Evolutionary conservation across 495 filamentous ascomycete genomes (phyloP), one percentile per base, ranked within the genome.

Genomic region (Aspergillus homomorphus): DNA sequence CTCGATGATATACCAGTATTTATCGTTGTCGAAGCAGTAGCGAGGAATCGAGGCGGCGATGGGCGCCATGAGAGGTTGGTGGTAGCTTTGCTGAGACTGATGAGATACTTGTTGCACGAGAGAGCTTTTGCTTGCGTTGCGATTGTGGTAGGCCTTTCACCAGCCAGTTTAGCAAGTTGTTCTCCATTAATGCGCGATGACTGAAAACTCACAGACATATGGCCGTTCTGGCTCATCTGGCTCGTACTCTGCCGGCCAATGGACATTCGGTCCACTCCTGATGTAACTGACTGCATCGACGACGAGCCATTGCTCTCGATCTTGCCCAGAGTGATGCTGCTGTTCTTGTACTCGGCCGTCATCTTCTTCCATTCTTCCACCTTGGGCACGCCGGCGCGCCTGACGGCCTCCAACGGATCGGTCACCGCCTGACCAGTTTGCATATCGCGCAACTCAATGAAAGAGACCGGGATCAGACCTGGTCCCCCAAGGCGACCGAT

Each of bases 341-440:
- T 96, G 69, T 98, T 96, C 80, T 98, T 98, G 77, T 98, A 98
- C 50, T 97, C 92, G 21, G 91, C 92, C 10, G 94, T 94, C 91
- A 97, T 96, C 77, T 95, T 96, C 82, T 98, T 98, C 94, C 94
- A 98, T 66, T 98, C 95, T 69, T 98, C 94, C 14, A 98, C 95
- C 69, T 88, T 89, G n/a, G 95, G 94, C 44, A 98, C 91, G 9
- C 94, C 94, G 43, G 95, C 94, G 65, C 86, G 83, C 59, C 84
- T 85, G 53, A 98, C 90, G 7, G 95, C 92, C 12, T 92, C 93
- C 30, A 90, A 81, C 4, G 92, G 82, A 72, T 98, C 92, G 9
- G 83, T 70, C 0, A 97, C 91, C 3, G 91, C 81, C 61, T 88
- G 82, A 21, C 92, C 90, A 4, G 88, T 89, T 22, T 87, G 84